Evolutionary conservation across 441 rosid species (phyloP).

Genomic region (Eutrema salsugineum): DNA sequence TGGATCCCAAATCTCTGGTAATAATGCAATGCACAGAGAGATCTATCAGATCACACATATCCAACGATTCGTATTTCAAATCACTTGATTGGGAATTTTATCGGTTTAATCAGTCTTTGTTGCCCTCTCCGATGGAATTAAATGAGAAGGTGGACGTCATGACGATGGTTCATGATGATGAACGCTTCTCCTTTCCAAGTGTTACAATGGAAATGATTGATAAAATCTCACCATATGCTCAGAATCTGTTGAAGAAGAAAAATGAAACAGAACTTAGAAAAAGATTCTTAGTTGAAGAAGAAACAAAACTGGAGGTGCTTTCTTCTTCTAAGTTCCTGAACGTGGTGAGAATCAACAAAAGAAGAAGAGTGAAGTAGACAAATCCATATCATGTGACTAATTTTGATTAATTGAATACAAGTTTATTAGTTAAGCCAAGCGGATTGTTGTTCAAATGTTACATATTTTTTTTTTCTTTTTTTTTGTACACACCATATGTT

Average conservation of each 20-base stretch:
- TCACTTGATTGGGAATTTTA: no score
- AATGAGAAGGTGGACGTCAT: background rate
- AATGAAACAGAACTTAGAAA: background rate
- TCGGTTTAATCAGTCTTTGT: background rate
- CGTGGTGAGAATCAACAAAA: background rate
- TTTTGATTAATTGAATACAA: no score
- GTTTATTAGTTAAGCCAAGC: no score
- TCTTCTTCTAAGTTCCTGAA: background rate
- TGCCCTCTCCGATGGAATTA: background rate
- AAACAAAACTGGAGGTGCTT: background rate
- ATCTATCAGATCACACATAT: background rate
- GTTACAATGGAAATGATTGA: background rate
- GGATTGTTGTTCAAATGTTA: no score
- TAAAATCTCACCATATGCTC: background rate
- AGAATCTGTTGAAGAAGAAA: background rate
- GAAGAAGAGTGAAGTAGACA: background rate
- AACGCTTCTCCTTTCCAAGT: background rate
- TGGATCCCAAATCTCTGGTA: background rate
- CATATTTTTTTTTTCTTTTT: no score
- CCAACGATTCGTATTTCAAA: background rate
- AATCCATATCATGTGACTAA: no score
- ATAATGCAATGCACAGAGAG: background rate
- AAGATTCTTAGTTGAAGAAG: constrained; percentile 2
- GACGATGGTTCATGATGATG: background rate
- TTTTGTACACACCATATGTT: no score